Base-by-base conservation (phyloP, 2,329 filamentous ascomycete genomes). In the Ilyonectria robusta region DNA sequence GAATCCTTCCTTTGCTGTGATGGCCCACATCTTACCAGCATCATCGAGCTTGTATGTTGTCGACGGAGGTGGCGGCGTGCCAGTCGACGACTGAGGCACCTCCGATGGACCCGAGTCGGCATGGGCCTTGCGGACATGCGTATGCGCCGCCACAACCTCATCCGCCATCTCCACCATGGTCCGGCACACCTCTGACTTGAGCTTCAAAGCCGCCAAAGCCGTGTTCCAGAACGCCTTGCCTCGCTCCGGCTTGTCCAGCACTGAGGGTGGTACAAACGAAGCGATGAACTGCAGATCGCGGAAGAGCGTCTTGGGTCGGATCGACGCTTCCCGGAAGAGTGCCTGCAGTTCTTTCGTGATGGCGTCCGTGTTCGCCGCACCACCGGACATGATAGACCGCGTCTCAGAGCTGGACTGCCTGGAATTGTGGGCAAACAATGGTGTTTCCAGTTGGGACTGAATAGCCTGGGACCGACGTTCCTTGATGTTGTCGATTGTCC, bases 181-280 rank as follows among this genome's bases (percentile, higher is more conserved):
- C 53, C 91, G 89, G 80, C 94, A 95, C 5, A 96, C 91, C 71
- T 97, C 94, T 71, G 94, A 91, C 80, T 98, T 98, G 59, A 97
- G 87, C 40, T 91, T 89, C n/a, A 98, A 85, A 2, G 95, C 94
- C 0, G 96, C 95, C 6, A 97, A 87, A 0, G 93, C 94, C 29
- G 94, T 92, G 75, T 97, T 94, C 88, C 94, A 93, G 78, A 98
- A 98, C 0, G 95, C 94, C 73, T 94, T 96, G 57, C 88, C 89
- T 2, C 84, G 85, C 46, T 91, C 89, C 0, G 88, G 87, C 71
- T 86, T 87, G 74, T 92, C 90, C 8, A 93, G 81, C 2, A 90
- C 82, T 0, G 85, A 82, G 1, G 89, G 79, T 6, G 90, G 87
- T 3, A 92, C 88, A 74, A 92, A 91, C 0, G 89, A 86, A 1